A percentile compares a stretch with the other conserved stretches of the same genome.
These are phyloP conservation scores for Aspergillus baeticus DNA, from an alignment of 495 filamentous ascomycete species.

Conservation along the genomic window DNA sequence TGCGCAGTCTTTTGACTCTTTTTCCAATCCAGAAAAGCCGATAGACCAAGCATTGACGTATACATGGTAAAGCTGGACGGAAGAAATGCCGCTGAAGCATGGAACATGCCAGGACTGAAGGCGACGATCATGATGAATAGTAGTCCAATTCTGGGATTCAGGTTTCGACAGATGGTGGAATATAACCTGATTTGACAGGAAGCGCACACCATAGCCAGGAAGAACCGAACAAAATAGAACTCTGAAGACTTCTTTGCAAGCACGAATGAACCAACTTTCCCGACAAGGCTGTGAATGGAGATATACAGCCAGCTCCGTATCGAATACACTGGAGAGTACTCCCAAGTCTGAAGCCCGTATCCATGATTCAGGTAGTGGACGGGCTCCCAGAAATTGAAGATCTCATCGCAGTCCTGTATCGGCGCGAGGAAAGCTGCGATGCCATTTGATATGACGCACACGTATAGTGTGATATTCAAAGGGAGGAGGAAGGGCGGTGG, in stretches of 20 bases:
- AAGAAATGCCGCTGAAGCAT: constrained; percentile 81
- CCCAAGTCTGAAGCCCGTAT: constrained; percentile 96
- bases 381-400: constrained; percentile 99
- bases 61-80: constrained; percentile 98
- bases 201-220: constrained; percentile 74
- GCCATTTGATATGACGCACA: constrained; percentile 69
- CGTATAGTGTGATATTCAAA: constrained; percentile 72
- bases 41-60: constrained; percentile 78
- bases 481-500: constrained; percentile 63
- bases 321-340: constrained; percentile 93
- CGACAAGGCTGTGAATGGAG: constrained; percentile 73
- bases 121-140: constrained; percentile 75
- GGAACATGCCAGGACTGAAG: constrained; percentile 88
- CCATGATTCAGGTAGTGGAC: constrained; percentile 91
- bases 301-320: constrained; percentile 97
- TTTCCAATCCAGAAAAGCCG: constrained; percentile 84
- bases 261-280: constrained; percentile 61
- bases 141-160: constrained; percentile 78
- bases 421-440: constrained; percentile 81
- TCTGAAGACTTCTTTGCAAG: constrained; percentile 61
- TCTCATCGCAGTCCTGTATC: constrained; percentile 98
- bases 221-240: constrained; percentile 81
- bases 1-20: constrained; percentile 71
- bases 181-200: constrained; percentile 80
- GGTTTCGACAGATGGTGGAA: constrained; percentile 64